Base-by-base conservation (phyloP, 192 early-diverging fungal genomes). In the Rhizoclosmatium sp. region DNA sequence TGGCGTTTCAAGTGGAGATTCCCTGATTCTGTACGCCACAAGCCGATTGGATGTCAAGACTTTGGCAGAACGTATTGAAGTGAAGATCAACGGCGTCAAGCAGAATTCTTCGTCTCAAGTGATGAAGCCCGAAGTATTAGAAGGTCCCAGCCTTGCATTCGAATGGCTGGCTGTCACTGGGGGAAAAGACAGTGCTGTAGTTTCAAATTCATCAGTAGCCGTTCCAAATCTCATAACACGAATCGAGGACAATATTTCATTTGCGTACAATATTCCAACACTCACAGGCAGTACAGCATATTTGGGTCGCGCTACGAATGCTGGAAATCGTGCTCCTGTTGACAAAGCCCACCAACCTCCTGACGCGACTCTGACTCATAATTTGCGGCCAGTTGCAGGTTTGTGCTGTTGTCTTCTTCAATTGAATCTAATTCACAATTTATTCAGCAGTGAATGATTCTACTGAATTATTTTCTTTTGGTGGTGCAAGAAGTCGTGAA, bases 1-100 rank as follows among this genome's bases (percentile, higher is more conserved):
- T n/a, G 70, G 70, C 3, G 70, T 71, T 71, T 47, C 70, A 7
- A 71, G 70, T 58, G 70, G 70, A 14, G 70, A 71, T 40, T 51
- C 56, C 7, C n/a, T 71, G 7, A 7, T 71, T 12, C 16, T 71
- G 14, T 58, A 71, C 56, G 70, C 39, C 19, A 41, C 4, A 16
- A 14, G 9, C 7, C 16, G 12, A 3, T 3, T 71, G 2, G 70
- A 71, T 39, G n/a, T 21, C 16, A n/a, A 19, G n/a, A 44, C 31
- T 7, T n/a, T 71, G 9, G 47, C 51, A 4, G 44, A 58, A 49
- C 10, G 51, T 9, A 21, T 71, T n/a, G 19, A 71, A 58, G 2
- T 71, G 16, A 71, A 71, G 39, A 49, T 71, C 51, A 71, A 71
- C 40, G 70, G 70, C 5, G 4, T 21, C 21, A 40, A 31, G 14